Percentiles rank a stretch among this genome's conserved stretches.
Evolutionary conservation across 306 rosid species (phyloP).

Genomic region (Luffa aegyptiaca): DNA sequence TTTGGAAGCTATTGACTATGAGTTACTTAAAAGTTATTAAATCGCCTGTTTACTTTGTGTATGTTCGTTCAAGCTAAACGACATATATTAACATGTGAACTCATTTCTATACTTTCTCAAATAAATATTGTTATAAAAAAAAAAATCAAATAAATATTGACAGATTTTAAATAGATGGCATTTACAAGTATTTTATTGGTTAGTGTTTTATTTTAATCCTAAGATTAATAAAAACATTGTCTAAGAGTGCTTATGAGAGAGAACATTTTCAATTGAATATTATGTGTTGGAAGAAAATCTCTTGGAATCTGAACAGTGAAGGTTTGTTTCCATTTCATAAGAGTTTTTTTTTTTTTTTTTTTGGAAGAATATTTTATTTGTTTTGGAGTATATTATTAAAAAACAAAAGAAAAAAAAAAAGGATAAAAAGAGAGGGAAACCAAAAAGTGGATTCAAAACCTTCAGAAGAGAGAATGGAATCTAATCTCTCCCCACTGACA

Average conservation of each 20-base stretch:
- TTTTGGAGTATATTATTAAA: not conserved
- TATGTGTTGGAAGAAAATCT: not conserved
- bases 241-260: not conserved
- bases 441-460: conserved; percentile 25
- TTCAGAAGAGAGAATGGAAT: conserved; percentile 72
- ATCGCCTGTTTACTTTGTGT: too few species aligned
- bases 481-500: conserved; percentile 25
- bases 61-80: too few species aligned
- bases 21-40: too few species aligned
- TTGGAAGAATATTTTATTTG: not conserved
- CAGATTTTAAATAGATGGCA: too few species aligned
- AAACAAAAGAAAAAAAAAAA: conserved; percentile 1
- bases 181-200: not conserved
- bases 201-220: not conserved
- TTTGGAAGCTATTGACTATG: too few species aligned
- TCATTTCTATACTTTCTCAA: too few species aligned
- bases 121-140: too few species aligned
- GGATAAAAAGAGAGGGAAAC: conserved; percentile 18
- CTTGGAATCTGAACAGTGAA: not conserved
- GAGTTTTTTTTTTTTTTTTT: not conserved
- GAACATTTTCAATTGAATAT: not conserved
- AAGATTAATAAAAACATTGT: not conserved
- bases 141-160: too few species aligned
- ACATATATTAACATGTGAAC: too few species aligned
- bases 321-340: not conserved